phyloP scores from a whole-genome alignment of 108 stramenopile genomes.

The Fragilaria crotonensis region DNA sequence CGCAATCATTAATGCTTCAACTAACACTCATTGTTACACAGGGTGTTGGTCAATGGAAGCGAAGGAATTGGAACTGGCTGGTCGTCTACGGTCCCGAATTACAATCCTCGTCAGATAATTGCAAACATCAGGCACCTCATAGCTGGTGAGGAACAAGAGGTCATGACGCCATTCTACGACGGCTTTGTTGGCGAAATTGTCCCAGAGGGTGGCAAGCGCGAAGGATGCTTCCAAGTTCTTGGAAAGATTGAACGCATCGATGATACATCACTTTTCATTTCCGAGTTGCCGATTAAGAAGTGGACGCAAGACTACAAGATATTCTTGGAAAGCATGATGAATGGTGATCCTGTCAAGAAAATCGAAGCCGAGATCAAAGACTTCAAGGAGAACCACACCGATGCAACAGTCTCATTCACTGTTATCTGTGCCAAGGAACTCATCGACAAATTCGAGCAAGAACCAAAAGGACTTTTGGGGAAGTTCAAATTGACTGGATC shows the following conservation, averaged over 20 bases:
- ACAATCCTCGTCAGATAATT: slow-evolving; percentile 77
- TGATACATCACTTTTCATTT: slow-evolving; percentile 47
- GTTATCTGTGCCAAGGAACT: slow-evolving; percentile 65
- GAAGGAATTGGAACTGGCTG: slow-evolving; percentile 97
- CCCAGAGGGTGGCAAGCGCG: slow-evolving; percentile 18
- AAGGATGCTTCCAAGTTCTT: slow-evolving; percentile 33
- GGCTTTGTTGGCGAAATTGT: slow-evolving; percentile 70
- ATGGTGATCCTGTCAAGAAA: slow-evolving; percentile 35
- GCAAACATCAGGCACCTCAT: slow-evolving; percentile 67
- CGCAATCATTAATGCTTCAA: no score
- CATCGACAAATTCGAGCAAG: slow-evolving; percentile 62
- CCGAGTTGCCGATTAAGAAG: slow-evolving; percentile 81
- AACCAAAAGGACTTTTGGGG: slow-evolving; percentile 76
- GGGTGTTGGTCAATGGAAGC: slow-evolving; percentile 82
- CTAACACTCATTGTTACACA: no score
- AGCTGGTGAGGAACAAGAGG: slow-evolving; percentile 23
- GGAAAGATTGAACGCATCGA: slow-evolving; percentile 39
- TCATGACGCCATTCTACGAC: slow-evolving; percentile 47
- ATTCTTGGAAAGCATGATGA: slow-evolving; percentile 49
- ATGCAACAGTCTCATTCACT: slow-evolving; percentile 66
- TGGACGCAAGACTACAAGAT: slow-evolving; percentile 88
- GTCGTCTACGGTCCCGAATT: slow-evolving; percentile 83
- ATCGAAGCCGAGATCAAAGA: slow-evolving; percentile 30
- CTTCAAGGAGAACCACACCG: slow-evolving; percentile 83
- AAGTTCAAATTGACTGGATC: slow-evolving; percentile 91